Conservation (phyloP, 495 filamentous ascomycete genomes). For the Amniculicola lignicola region DNA sequence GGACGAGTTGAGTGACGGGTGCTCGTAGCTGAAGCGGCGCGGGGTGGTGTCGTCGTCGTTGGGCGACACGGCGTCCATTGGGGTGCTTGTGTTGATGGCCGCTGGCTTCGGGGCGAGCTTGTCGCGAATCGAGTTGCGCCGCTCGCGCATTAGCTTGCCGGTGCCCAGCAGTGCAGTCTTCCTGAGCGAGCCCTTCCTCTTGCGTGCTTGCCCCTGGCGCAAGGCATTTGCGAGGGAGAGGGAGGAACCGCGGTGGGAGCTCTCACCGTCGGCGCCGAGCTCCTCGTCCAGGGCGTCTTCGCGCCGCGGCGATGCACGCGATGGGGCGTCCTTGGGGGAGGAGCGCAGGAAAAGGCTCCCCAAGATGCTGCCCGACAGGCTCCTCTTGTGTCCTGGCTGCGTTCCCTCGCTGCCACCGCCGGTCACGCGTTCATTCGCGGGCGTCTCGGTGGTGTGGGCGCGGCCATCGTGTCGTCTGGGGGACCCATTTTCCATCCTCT, state of each 20-base stretch:
- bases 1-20: conserved; percentile 29
- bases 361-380: conserved; percentile 61
- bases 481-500: conserved; percentile 37
- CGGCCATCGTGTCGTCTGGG: conserved; percentile 11
- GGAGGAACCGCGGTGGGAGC: conserved; percentile 45
- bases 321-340: conserved; percentile 41
- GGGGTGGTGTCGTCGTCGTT: conserved; percentile 31
- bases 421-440: neutral
- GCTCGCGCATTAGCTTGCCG: conserved; percentile 28
- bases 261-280: conserved; percentile 43
- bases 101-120: conserved; percentile 1
- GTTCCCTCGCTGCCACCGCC: neutral
- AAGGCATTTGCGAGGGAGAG: conserved; percentile 56
- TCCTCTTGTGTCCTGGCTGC: conserved; percentile 55
- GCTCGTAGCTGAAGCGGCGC: conserved; percentile 41
- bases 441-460: neutral
- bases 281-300: conserved; percentile 39
- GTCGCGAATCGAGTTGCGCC: conserved; percentile 26
- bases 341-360: conserved; percentile 57
- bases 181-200: conserved; percentile 54
- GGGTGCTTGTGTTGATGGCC: neutral
- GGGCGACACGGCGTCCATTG: conserved; percentile 14
- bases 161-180: conserved; percentile 42
- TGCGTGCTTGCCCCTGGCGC: conserved; percentile 60
- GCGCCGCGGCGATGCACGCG: conserved; percentile 41